Conservation (phyloP, 169 alveolate genomes). For the Plasmodium reichenowi region DNA sequence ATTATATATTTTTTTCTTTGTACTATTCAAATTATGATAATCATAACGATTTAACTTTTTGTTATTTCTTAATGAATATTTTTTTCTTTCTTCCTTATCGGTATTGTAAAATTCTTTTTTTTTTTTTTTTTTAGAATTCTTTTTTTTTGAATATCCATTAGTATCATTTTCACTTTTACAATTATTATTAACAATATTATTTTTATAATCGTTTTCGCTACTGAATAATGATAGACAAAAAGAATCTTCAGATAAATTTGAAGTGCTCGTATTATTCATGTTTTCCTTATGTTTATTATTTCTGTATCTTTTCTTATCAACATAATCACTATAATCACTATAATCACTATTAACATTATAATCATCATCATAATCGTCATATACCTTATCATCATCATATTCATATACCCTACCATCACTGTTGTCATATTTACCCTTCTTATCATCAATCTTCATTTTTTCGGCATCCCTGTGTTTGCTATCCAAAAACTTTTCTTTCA, state of each 20-base stretch:
- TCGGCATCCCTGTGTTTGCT: background rate
- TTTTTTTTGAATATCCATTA: background rate
- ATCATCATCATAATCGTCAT: background rate
- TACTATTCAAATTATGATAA: background rate
- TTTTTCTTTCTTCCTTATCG: background rate
- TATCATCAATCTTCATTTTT: background rate
- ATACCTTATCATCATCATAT: background rate
- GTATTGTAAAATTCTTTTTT: background rate
- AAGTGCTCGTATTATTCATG: background rate
- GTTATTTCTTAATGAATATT: constrained; percentile 39
- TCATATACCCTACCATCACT: background rate
- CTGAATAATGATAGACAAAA: constrained; percentile 26
- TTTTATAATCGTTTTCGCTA: constrained; percentile 22
- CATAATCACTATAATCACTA: background rate
- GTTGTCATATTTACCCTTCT: background rate
- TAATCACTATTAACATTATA: background rate
- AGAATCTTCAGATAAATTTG: constrained; percentile 17
- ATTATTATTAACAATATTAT: background rate
- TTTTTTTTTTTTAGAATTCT: background rate
- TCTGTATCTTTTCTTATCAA: background rate
- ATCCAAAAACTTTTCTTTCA: constrained; percentile 24
- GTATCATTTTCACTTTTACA: background rate
- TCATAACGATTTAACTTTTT: constrained; percentile 11
- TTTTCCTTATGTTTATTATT: background rate
- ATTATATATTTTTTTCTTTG: background rate